phyloP scores from a whole-genome alignment of 768 basidiomycete species.

The Leucosporidium yakuticum region DNA sequence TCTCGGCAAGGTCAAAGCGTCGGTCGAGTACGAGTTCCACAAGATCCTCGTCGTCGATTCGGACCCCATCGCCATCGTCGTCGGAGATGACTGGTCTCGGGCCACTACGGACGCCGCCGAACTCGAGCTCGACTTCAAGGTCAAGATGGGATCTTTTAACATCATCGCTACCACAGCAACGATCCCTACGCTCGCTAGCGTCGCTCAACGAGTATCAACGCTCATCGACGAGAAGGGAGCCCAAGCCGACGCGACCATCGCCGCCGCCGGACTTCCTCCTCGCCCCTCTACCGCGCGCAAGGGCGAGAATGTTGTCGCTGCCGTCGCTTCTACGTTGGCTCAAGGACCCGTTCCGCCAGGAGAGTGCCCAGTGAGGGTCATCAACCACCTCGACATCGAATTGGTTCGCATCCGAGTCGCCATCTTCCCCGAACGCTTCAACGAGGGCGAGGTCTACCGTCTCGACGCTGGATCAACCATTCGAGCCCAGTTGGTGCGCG shows the following conservation, averaged over 20 bases:
- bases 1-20: slow-evolving; percentile 38
- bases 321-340: neutral
- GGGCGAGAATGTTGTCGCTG: slow-evolving; percentile 69
- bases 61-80: slow-evolving; percentile 66
- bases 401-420: slow-evolving; percentile 61
- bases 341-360: neutral
- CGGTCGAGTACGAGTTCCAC: neutral
- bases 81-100: slow-evolving; percentile 73
- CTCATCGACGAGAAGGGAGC: slow-evolving; percentile 67
- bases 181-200: slow-evolving; percentile 67
- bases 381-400: slow-evolving; percentile 60
- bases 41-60: slow-evolving; percentile 50
- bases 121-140: slow-evolving; percentile 66
- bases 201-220: slow-evolving; percentile 65
- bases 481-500: slow-evolving; percentile 40
- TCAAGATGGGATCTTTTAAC: slow-evolving; percentile 62
- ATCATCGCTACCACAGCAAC: slow-evolving; percentile 66
- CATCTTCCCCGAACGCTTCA: slow-evolving; percentile 72
- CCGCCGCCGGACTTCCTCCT: slow-evolving; percentile 57
- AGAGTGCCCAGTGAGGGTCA: slow-evolving; percentile 44
- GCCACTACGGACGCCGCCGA: slow-evolving; percentile 41
- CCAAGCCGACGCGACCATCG: slow-evolving; percentile 59
- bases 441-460: slow-evolving; percentile 67
- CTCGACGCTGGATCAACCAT: slow-evolving; percentile 66
- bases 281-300: slow-evolving; percentile 56